Percentiles rank a stretch among this genome's conserved stretches.
These are phyloP conservation scores for Priceomyces castillae DNA, from an alignment of 805 yeast species.

Conservation along the genomic window DNA sequence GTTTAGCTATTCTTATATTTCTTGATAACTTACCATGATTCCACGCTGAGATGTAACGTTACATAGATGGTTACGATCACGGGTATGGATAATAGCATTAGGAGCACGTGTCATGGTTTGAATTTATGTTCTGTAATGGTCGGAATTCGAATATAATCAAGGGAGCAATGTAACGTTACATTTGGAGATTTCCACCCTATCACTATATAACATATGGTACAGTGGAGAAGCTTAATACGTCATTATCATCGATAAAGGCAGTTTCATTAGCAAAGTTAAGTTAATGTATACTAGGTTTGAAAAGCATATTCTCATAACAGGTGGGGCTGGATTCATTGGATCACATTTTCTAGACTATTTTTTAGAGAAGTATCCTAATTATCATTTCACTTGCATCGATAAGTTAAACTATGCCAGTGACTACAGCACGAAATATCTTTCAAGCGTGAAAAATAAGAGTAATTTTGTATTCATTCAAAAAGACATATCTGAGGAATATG, in stretches of 20 bases:
- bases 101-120: too few species aligned
- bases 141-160: too few species aligned
- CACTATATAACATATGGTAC: too few species aligned
- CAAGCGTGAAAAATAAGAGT: slow-evolving; percentile 7
- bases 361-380: slow-evolving; percentile 24
- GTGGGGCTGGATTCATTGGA: slow-evolving; percentile 60
- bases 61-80: too few species aligned
- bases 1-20: too few species aligned
- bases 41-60: background rate
- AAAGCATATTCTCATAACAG: slow-evolving; percentile 42
- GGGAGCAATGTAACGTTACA: slow-evolving; percentile 12
- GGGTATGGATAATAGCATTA: too few species aligned
- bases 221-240: too few species aligned
- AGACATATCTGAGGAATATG: slow-evolving; percentile 34
- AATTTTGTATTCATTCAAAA: slow-evolving; percentile 25
- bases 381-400: slow-evolving; percentile 44
- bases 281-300: slow-evolving; percentile 10
- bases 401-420: slow-evolving; percentile 46
- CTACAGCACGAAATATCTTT: slow-evolving; percentile 22
- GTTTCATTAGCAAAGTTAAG: too few species aligned
- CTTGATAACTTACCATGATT: too few species aligned
- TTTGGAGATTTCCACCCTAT: background rate
- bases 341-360: slow-evolving; percentile 43
- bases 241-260: too few species aligned
- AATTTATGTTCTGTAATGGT: too few species aligned